Base-by-base conservation (phyloP, 2,329 filamentous ascomycete genomes). In the Nigrograna mackinnonii region DNA sequence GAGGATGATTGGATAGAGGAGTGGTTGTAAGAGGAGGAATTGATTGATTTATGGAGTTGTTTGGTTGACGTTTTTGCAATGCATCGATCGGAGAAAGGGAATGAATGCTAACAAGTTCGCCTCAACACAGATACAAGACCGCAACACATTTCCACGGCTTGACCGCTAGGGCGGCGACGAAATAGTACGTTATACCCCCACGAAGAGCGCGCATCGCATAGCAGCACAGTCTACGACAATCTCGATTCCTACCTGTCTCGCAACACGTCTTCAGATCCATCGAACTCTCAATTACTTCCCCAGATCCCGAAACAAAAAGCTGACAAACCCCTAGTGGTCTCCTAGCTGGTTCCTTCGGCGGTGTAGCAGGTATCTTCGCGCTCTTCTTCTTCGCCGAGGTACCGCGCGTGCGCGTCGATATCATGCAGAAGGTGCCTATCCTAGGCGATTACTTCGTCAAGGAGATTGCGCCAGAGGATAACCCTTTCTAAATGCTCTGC, bases 351-450 rank as follows among this genome's bases (percentile, higher is more conserved):
- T 73, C 72, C 35, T 83, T 84, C 67, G 82, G 79, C 52, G 78
- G 75, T 49, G 73, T 76, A 35, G 74, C 78, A 31, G 82, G 79
- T 50, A 70, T 80, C 62, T 80, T 81, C 67, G 79, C 78, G 26
- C 63, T 85, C 55, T 84, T 81, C 73, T 82, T 85, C 75, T 80
- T 85, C 70, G 78, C 79, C 56, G 82, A 83, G 56, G 75, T 85
- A 19, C 82, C 82, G 46, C 77, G 75, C 59, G 79, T 86, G 34
- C 74, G 80, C 61, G 74, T 78, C 56, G 82, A 85, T 62, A 81
- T 85, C 53, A 73, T 83, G 64, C 73, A 77, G 68, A 79, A 82
- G 69, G 58, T 84, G 19, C 82, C 82, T 5, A 64, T 83, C 52
- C 69, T 85, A 37, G 78, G 79, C 49, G 63, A 67, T 41, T 82